Percentiles rank a stretch among this genome's conserved stretches.
Conservation (phyloP, 2,329 filamentous ascomycete species). For the Fusarium marasasianum region DNA sequence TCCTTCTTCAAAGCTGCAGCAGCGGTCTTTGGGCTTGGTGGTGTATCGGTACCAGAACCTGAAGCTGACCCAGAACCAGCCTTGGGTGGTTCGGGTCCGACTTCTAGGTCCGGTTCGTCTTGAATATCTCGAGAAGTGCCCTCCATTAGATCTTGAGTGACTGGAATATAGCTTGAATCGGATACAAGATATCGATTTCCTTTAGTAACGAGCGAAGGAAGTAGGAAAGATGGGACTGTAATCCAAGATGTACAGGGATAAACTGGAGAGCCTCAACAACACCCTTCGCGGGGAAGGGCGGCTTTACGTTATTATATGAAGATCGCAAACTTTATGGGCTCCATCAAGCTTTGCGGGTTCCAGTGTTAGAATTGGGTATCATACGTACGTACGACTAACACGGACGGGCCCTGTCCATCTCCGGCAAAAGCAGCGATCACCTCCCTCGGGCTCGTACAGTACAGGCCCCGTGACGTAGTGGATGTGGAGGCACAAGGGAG, state of each 20-base stretch:
- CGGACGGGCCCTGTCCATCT: constrained; percentile 20
- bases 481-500: constrained; percentile 33
- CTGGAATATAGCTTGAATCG: not conserved
- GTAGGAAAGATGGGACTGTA: constrained; percentile 21
- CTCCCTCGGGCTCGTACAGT: constrained; percentile 20
- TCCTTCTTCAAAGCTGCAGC: constrained; percentile 48
- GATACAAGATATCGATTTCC: not conserved
- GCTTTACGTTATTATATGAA: constrained; percentile 31
- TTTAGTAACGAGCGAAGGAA: constrained; percentile 23
- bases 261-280: constrained; percentile 11
- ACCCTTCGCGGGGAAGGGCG: constrained; percentile 23
- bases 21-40: constrained; percentile 19
- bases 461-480: constrained; percentile 35
- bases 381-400: constrained; percentile 20
- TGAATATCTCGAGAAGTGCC: constrained; percentile 28
- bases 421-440: constrained; percentile 34
- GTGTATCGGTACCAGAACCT: constrained; percentile 1
- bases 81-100: constrained; percentile 16
- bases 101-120: constrained; percentile 38
- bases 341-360: constrained; percentile 10
- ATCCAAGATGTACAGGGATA: constrained; percentile 15
- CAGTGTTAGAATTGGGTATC: not conserved
- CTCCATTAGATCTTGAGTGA: constrained; percentile 29
- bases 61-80: not conserved
- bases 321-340: not conserved